Base-by-base conservation (phyloP, 331 rosid species). In the Malus hybrid region DNA sequence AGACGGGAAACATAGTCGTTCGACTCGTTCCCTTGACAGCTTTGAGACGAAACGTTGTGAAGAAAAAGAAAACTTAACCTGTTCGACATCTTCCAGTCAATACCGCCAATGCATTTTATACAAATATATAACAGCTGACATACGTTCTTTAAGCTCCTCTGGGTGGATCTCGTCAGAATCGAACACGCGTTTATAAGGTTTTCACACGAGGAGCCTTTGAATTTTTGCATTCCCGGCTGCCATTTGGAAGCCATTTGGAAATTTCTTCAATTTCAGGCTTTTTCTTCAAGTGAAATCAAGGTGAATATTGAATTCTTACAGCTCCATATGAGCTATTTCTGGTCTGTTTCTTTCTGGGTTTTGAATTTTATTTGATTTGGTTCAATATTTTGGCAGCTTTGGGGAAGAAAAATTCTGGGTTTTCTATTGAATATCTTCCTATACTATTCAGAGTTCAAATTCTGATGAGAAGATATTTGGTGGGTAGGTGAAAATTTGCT, bases 141-240 rank as follows among this genome's bases (percentile, higher is more conserved):
- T 16, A 52, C 63, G 59, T 77, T 75, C 79, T 59, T 76, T 73
- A 22, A 73, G 84, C 79, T 80, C 72, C 70, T 71, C 86, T 82
- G 72, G 70, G 16, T 77, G 85, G 91, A 89, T 91, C 92, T 83
- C 87, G 80, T 86, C 89, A 72, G 78, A 67, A 77, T 67, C 70
- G 48, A 52, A 73, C 28, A 42, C 86, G 55, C 73, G n/a, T 75
- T 63, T 67, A 61, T 27, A 22, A 82, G 80, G 29, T 52, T 73
- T 78, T 70, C 77, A 60, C 74, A 61, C 56, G 66, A 65, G 64
- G 55, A 57, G 63, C 65, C 57, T n/a, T 65, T 79, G 39, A 69
- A 42, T 28, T 13, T 76, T n/a, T 69, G 28, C 42, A 13, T 81
- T 75, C 74, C 18, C 5, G 16, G 31, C 3, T 62, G 19, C 65